A percentile compares a stretch with the other conserved stretches of the same genome.
These are phyloP conservation scores for Hypholoma sublateritium DNA, from an alignment of 768 basidiomycete species.

Conservation along the genomic window DNA sequence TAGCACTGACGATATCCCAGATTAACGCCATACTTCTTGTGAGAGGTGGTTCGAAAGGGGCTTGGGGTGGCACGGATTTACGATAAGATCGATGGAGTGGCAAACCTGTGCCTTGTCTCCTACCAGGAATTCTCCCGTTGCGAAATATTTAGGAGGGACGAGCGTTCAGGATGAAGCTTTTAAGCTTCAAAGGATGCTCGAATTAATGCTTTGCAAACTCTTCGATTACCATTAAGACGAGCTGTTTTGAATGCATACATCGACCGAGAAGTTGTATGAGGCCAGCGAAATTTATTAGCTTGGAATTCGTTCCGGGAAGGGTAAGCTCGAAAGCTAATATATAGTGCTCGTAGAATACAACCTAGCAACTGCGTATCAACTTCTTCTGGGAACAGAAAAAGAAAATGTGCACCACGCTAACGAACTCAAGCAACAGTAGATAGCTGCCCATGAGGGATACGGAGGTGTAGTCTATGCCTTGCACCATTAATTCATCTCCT, in stretches of 20 bases:
- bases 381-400: not conserved
- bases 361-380: constrained; percentile 1
- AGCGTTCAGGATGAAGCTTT: too few relatives aligned
- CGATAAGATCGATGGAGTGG: not conserved
- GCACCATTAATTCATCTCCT: constrained; percentile 91
- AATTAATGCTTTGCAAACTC: too few relatives aligned
- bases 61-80: not conserved
- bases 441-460: constrained; percentile 75
- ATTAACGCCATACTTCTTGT: not conserved
- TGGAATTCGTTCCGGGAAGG: too few relatives aligned
- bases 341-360: constrained; percentile 1
- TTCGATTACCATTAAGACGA: too few relatives aligned
- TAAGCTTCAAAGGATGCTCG: too few relatives aligned
- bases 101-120: too few relatives aligned
- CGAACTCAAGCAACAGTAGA: constrained; percentile 68
- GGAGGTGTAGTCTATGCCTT: constrained; percentile 85
- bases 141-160: too few relatives aligned
- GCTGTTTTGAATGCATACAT: too few relatives aligned
- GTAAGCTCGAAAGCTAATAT: not conserved
- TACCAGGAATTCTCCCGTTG: too few relatives aligned
- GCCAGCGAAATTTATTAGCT: too few relatives aligned
- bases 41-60: not conserved
- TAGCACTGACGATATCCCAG: not conserved
- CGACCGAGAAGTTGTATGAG: too few relatives aligned
- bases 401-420: constrained; percentile 81